Evolutionary conservation across 225 moss, liverwort and hornwort species (phyloP).

Genomic region (Polytrichum formosum): DNA sequence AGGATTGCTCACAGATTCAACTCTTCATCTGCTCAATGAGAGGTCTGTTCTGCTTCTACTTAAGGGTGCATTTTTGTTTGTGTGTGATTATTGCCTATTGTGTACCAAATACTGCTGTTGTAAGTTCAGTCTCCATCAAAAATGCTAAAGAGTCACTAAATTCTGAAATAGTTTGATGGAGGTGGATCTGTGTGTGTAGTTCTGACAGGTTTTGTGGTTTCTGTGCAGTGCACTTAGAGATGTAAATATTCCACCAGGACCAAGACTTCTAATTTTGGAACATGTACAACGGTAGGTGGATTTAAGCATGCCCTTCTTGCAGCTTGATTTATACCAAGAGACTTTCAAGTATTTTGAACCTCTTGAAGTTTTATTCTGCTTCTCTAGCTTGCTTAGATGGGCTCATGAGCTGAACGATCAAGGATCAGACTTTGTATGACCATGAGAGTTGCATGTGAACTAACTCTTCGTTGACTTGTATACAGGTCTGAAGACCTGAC

Average conservation of each 20-base stretch:
- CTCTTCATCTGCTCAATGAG: slow-evolving; percentile 82
- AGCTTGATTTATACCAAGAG: neutral
- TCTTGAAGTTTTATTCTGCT: neutral
- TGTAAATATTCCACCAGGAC: slow-evolving; percentile 82
- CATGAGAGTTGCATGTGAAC: neutral
- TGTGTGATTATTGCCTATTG: neutral
- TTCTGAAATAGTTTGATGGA: neutral
- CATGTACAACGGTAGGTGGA: slow-evolving; percentile 66
- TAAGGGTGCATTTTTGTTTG: neutral
- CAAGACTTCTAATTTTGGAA: slow-evolving; percentile 86
- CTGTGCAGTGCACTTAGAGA: slow-evolving; percentile 81
- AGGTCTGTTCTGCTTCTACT: slow-evolving; percentile 33
- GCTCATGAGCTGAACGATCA: neutral
- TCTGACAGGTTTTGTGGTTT: neutral
- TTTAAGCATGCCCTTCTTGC: neutral
- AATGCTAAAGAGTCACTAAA: neutral
- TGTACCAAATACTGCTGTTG: neutral
- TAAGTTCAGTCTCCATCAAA: neutral
- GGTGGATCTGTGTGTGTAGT: neutral
- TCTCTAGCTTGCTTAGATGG: neutral
- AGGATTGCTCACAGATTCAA: slow-evolving; percentile 81
- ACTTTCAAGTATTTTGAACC: neutral
- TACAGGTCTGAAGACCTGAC: slow-evolving; percentile 37
- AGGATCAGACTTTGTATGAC: neutral
- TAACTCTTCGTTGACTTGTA: neutral